Conservation (phyloP, 352 stramenopile species). For the Phytopythium chamaehyphon region DNA sequence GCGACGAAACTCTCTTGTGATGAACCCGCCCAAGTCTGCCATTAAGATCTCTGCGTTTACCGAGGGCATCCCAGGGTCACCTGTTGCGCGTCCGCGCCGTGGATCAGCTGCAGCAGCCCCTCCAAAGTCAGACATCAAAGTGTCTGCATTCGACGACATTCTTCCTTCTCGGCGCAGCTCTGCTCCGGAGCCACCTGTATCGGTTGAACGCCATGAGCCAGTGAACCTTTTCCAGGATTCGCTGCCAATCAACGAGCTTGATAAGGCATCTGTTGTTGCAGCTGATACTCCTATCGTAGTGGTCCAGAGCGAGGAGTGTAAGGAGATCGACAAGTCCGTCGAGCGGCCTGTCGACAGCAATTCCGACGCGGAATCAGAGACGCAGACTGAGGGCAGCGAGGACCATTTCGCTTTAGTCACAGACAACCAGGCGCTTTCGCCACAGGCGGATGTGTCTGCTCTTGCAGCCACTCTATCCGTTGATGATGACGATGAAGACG, state of each 20-base stretch:
- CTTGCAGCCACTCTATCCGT: background rate
- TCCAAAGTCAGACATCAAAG: slow-evolving; percentile 47
- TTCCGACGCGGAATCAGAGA: slow-evolving; percentile 7
- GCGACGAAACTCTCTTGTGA: slow-evolving; percentile 13
- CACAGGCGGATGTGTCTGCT: background rate
- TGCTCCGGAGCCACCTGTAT: slow-evolving; percentile 11
- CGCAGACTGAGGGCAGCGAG: slow-evolving; percentile 8
- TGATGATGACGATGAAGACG: slow-evolving; percentile 7
- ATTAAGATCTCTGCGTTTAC: slow-evolving; percentile 18
- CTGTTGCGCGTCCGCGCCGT: slow-evolving; percentile 31
- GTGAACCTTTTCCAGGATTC: background rate
- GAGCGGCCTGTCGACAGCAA: background rate
- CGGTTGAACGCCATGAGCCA: background rate
- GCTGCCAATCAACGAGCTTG: background rate
- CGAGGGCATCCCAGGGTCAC: slow-evolving; percentile 27
- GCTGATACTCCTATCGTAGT: background rate
- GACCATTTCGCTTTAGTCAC: slow-evolving; percentile 5
- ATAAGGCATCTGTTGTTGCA: background rate
- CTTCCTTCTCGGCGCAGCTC: slow-evolving; percentile 20
- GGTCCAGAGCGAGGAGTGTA: background rate
- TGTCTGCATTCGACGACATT: slow-evolving; percentile 34
- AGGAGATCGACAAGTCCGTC: background rate
- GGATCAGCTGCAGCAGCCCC: slow-evolving; percentile 24
- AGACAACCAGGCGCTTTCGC: background rate
- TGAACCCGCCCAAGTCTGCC: slow-evolving; percentile 33